Conservation (phyloP, 2,329 filamentous ascomycete genomes). For the Torrubiella hemipterigena region DNA sequence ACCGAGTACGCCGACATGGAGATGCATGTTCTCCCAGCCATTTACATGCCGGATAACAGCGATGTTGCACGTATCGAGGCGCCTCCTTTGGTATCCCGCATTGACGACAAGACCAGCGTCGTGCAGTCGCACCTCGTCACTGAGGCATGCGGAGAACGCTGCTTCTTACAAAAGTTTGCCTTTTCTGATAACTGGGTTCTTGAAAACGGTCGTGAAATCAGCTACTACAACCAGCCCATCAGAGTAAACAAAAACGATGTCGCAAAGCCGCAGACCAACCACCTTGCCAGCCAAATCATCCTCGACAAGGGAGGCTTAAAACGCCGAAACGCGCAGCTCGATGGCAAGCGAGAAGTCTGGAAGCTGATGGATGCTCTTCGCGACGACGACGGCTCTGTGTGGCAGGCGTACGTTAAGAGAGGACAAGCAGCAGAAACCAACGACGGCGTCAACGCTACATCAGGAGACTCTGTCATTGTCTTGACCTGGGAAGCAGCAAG, state of each 20-base stretch:
- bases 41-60: conserved; percentile 25
- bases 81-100: too few species aligned
- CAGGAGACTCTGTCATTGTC: conserved; percentile 29
- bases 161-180: conserved; percentile 33
- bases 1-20: conserved; percentile 18
- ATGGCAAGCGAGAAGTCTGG: conserved; percentile 18
- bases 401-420: conserved; percentile 33
- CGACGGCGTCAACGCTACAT: conserved; percentile 14
- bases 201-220: conserved; percentile 33
- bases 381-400: conserved; percentile 23
- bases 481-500: conserved; percentile 23
- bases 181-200: conserved; percentile 35
- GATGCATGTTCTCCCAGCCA: conserved; percentile 29
- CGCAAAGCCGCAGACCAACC: conserved; percentile 6
- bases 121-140: conserved; percentile 28
- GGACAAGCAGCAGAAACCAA: conserved; percentile 12
- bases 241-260: conserved; percentile 6
- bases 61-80: too few species aligned
- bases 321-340: conserved; percentile 12
- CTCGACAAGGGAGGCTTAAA: conserved; percentile 7
- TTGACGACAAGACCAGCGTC: too few species aligned
- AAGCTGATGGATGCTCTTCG: conserved; percentile 24
- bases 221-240: conserved; percentile 26
- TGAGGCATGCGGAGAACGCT: conserved; percentile 29
- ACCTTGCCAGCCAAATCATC: conserved; percentile 1